phyloP scores from a whole-genome alignment of 1,139 yeast species.

The Yamadazyma kanchanaburiensis region DNA sequence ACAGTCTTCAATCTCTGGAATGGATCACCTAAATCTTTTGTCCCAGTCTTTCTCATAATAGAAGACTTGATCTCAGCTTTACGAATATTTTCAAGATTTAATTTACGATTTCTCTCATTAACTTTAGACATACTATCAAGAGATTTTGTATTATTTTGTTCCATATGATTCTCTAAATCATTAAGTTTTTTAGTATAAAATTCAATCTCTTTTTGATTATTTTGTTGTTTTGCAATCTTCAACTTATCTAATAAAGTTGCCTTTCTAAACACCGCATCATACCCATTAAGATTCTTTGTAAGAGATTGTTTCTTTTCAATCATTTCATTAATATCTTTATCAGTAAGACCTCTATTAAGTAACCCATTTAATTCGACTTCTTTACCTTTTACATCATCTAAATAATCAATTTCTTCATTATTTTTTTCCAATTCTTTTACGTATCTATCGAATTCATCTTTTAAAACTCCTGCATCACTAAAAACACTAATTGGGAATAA shows the following conservation, averaged over 20 bases:
- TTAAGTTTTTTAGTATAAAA: slow-evolving; percentile 45
- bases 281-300: slow-evolving; percentile 44
- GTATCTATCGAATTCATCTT: slow-evolving; percentile 73
- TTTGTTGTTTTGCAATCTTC: slow-evolving; percentile 70
- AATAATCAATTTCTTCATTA: slow-evolving; percentile 58
- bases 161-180: slow-evolving; percentile 27
- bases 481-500: slow-evolving; percentile 74
- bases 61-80: slow-evolving; percentile 71
- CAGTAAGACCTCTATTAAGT: slow-evolving; percentile 64
- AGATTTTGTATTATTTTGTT: slow-evolving; percentile 19
- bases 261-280: slow-evolving; percentile 77
- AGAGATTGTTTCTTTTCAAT: slow-evolving; percentile 64
- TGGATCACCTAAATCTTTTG: slow-evolving; percentile 66
- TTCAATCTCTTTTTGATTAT: slow-evolving; percentile 49
- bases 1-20: slow-evolving; percentile 85
- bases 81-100: slow-evolving; percentile 73
- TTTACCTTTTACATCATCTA: slow-evolving; percentile 66
- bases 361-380: slow-evolving; percentile 56
- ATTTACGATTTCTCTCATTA: slow-evolving; percentile 77
- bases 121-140: slow-evolving; percentile 53
- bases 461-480: slow-evolving; percentile 69
- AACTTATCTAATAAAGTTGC: slow-evolving; percentile 71
- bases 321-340: slow-evolving; percentile 76
- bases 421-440: slow-evolving; percentile 57
- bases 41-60: slow-evolving; percentile 52